These are phyloP conservation scores for Petunia hybrid DNA, from an alignment of 305 asterid genomes.

Conservation along the genomic window DNA sequence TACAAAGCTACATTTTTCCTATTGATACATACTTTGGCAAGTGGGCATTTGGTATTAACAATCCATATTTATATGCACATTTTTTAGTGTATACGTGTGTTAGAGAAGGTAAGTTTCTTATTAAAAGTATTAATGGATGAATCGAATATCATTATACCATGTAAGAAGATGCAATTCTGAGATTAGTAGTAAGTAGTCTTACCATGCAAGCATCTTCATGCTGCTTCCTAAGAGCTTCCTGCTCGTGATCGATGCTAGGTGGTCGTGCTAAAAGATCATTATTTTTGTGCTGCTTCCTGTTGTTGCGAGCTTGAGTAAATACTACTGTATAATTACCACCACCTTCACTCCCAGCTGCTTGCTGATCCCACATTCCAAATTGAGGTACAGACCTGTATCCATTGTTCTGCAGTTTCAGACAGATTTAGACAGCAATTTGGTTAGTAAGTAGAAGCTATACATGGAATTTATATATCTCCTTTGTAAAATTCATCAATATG, in stretches of 20 bases:
- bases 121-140: too few species aligned
- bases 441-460: not conserved
- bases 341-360: not conserved
- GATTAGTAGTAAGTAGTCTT: not conserved
- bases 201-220: slow-evolving; percentile 17
- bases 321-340: slow-evolving; percentile 21
- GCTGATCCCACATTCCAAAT: slow-evolving; percentile 33
- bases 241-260: slow-evolving; percentile 14
- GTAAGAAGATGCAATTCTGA: too few species aligned
- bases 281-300: slow-evolving; percentile 19
- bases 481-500: not conserved
- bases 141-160: too few species aligned
- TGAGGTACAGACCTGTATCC: slow-evolving; percentile 32
- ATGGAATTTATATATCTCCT: not conserved
- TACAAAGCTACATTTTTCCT: not conserved
- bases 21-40: not conserved
- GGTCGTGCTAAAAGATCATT: slow-evolving; percentile 31
- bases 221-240: slow-evolving; percentile 24
- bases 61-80: not conserved
- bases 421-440: not conserved
- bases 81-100: too few species aligned
- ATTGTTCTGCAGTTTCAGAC: slow-evolving; percentile 28
- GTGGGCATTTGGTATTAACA: not conserved
- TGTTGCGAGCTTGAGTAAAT: slow-evolving; percentile 23
- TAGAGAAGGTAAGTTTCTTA: too few species aligned